Base-by-base conservation (phyloP, 75 land plant species). In the Selaginella moellendorffii region DNA sequence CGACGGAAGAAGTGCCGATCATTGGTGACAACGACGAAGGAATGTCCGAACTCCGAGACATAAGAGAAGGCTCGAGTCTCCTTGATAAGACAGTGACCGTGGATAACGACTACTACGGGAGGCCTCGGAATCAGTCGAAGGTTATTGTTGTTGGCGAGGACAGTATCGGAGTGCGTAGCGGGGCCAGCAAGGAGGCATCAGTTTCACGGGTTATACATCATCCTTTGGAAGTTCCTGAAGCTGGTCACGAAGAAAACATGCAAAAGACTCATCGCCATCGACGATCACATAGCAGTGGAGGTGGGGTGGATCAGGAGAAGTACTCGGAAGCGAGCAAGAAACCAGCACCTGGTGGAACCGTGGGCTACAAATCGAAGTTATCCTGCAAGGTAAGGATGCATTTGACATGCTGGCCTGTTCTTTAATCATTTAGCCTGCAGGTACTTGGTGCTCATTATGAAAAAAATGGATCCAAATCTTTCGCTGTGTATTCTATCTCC, bases 391-490 rank as follows among this genome's bases (percentile, higher is more conserved):
- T 36, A 36, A 5, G 46, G 46, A 36, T 36, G 46, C 46, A 36
- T 36, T 36, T 5, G 14, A 36, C 14, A 36, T 36, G 5, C n/a
- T n/a, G n/a, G n/a, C n/a, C n/a, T n/a, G n/a, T n/a, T n/a, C n/a
- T n/a, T n/a, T n/a, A n/a, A n/a, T n/a, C n/a, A n/a, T n/a, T n/a
- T n/a, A n/a, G n/a, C n/a, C 22, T 69, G 54, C 84, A 95, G 96
- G 97, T 95, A 52, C 61, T 86, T 29, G 97, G 99, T 63, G 99
- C 91, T 27, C 89, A 90, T 80, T 90, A 86, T 71, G 97, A 95
- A 71, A 90, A 84, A 64, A 66, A 58, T 67, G 87, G 86, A 1
- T 90, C 99, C 53, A 86, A 84, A 68, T 71, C 99, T 31, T 90
- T 95, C 79, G 99, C 86, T 28, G 91, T 95, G 62, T 95, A 95